Evolutionary conservation across 176 grass and related monocot species (phyloP).

Genomic region (Juncus inflexus): DNA sequence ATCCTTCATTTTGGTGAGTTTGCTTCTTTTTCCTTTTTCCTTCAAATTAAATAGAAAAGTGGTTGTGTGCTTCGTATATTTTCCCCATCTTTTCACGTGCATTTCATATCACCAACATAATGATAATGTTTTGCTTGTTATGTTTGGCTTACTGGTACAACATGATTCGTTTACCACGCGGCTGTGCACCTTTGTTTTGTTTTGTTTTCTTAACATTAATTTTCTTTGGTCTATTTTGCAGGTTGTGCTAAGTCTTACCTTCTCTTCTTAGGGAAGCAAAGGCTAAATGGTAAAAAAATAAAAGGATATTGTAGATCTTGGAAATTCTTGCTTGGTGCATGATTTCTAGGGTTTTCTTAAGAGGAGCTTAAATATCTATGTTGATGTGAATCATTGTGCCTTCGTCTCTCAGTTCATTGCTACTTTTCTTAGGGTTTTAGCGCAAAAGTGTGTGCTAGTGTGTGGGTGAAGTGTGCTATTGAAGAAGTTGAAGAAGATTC

Average conservation of each 20-base stretch:
- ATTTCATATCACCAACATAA: too few species aligned
- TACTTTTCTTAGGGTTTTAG: conserved; percentile 7
- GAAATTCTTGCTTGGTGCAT: conserved; percentile 11
- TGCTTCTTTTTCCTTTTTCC: neutral
- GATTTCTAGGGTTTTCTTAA: conserved; percentile 24
- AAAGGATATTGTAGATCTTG: conserved; percentile 21
- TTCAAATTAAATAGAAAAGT: too few species aligned
- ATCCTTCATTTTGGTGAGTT: conserved; percentile 62
- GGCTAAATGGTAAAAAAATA: conserved; percentile 19
- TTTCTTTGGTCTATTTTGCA: neutral
- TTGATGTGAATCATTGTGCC: neutral
- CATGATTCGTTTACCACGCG: too few species aligned
- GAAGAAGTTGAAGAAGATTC: conserved; percentile 5
- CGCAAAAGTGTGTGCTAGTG: conserved; percentile 9
- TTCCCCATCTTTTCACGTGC: neutral
- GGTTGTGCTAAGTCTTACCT: conserved; percentile 20
- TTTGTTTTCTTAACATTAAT: neutral
- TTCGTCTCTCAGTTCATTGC: conserved; percentile 30
- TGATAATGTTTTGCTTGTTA: too few species aligned
- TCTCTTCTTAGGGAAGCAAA: conserved; percentile 4
- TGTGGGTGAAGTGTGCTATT: conserved; percentile 19
- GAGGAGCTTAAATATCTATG: conserved; percentile 20
- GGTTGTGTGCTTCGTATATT: neutral
- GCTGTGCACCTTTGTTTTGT: neutral
- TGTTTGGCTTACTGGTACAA: too few species aligned